These are phyloP conservation scores for Amanita thiersii DNA, from an alignment of 768 basidiomycete genomes.

Conservation along the genomic window DNA sequence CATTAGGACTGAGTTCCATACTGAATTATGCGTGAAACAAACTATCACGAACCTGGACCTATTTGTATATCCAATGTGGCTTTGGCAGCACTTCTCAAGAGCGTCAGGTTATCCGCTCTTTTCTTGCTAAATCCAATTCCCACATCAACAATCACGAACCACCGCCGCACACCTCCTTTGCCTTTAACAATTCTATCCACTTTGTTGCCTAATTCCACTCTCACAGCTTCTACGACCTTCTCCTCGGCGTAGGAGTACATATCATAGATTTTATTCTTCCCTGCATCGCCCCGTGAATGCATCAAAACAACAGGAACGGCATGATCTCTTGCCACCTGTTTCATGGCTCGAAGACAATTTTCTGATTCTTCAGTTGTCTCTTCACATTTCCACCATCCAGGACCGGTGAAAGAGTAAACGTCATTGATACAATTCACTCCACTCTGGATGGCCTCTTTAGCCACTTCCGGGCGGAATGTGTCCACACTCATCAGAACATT, in stretches of 20 bases:
- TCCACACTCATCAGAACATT: conserved; percentile 69
- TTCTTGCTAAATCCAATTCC: conserved; percentile 94
- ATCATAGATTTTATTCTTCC: conserved; percentile 59
- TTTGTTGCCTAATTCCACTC: conserved; percentile 62
- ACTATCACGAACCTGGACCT: not conserved
- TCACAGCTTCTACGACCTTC: conserved; percentile 58
- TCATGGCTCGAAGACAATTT: conserved; percentile 51
- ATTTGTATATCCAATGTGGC: conserved; percentile 33
- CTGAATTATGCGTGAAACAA: conserved; percentile 9
- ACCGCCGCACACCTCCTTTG: conserved; percentile 66
- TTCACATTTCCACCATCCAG: conserved; percentile 7
- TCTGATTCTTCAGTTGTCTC: conserved; percentile 20
- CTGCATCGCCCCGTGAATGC: conserved; percentile 88
- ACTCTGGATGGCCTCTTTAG: conserved; percentile 60
- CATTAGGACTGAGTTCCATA: too few relatives aligned
- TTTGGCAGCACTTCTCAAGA: conserved; percentile 45
- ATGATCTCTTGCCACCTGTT: conserved; percentile 48
- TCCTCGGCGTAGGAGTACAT: conserved; percentile 30
- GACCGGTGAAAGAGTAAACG: conserved; percentile 72
- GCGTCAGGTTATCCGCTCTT: conserved; percentile 58
- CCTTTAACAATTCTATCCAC: conserved; percentile 59
- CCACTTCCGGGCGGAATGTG: conserved; percentile 82
- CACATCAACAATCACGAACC: conserved; percentile 88
- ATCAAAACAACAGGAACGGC: conserved; percentile 83
- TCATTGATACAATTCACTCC: conserved; percentile 96